Percentiles rank a stretch among this genome's conserved stretches.
These are phyloP conservation scores for Fusarium sp. DNA, from an alignment of 2,329 filamentous ascomycete species.

Conservation along the genomic window DNA sequence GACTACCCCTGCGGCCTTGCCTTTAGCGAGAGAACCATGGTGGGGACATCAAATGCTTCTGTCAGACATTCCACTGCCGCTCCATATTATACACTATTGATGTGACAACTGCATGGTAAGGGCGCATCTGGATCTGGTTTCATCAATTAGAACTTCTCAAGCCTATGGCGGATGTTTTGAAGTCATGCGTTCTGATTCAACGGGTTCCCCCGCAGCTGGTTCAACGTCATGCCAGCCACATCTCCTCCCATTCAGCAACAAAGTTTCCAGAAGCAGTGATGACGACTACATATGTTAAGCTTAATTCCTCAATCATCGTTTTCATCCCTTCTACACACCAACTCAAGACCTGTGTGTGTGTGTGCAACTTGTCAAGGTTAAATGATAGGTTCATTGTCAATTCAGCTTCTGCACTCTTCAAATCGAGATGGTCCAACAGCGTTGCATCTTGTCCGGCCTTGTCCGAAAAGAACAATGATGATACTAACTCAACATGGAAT, in stretches of 20 bases:
- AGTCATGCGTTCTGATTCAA: not conserved
- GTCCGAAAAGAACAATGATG: not conserved
- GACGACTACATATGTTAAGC: not conserved
- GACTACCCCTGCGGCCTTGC: too few relatives aligned
- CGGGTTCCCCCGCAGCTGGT: not conserved
- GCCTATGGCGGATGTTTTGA: not conserved
- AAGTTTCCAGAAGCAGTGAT: not conserved
- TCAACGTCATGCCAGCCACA: not conserved
- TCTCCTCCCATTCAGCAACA: not conserved
- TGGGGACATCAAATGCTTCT: not conserved
- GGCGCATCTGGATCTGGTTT: not conserved
- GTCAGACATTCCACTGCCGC: not conserved
- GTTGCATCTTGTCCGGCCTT: not conserved
- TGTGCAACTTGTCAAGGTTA: not conserved
- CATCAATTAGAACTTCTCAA: not conserved
- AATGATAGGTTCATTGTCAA: not conserved
- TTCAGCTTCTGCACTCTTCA: not conserved
- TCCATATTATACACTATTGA: not conserved
- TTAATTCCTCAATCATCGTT: not conserved
- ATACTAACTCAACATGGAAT: not conserved
- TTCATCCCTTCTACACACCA: not conserved
- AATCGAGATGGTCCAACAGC: not conserved
- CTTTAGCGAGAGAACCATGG: not conserved
- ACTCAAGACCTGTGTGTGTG: accelerated
- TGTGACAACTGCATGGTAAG: not conserved